A percentile compares a stretch with the other conserved stretches of the same genome.
These are phyloP conservation scores for Actinomortierella wolfii DNA, from an alignment of 371 early-diverging fungal genomes.

Conservation along the genomic window DNA sequence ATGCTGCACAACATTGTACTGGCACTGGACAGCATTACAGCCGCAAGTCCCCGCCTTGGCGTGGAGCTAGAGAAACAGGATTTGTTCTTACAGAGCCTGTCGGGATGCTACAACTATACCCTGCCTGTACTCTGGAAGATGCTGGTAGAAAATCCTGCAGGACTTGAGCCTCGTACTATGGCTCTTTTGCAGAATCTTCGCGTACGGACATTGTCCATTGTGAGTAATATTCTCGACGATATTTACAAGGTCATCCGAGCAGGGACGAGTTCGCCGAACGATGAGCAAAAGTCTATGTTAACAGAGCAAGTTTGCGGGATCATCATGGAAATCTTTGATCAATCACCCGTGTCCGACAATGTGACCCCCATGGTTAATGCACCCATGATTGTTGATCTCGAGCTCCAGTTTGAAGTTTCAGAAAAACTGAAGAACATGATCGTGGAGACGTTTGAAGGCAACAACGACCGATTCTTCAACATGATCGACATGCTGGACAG, in stretches of 20 bases:
- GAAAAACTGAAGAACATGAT: constrained; percentile 58
- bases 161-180: constrained; percentile 4
- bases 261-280: neutral
- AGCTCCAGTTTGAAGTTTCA: constrained; percentile 67
- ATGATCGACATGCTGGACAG: constrained; percentile 72
- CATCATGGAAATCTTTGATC: constrained; percentile 53
- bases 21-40: constrained; percentile 25
- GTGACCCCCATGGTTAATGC: constrained; percentile 60
- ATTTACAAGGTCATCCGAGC: constrained; percentile 15
- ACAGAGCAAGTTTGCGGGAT: constrained; percentile 50
- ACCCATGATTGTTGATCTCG: constrained; percentile 82
- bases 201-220: constrained; percentile 27
- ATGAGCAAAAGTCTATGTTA: constrained; percentile 12
- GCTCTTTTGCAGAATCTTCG: constrained; percentile 18
- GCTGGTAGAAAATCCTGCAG: constrained; percentile 11
- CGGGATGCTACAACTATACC: constrained; percentile 43
- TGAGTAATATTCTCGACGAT: constrained; percentile 32
- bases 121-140: constrained; percentile 26
- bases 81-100: constrained; percentile 23
- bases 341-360: constrained; percentile 47
- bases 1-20: constrained; percentile 25
- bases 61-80: constrained; percentile 20
- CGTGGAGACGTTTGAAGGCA: constrained; percentile 48
- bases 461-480: constrained; percentile 73
- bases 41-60: constrained; percentile 17